A percentile compares a stretch with the other conserved stretches of the same genome.
These are phyloP conservation scores for Glycine soja DNA, from an alignment of 306 rosid genomes.

Conservation along the genomic window DNA sequence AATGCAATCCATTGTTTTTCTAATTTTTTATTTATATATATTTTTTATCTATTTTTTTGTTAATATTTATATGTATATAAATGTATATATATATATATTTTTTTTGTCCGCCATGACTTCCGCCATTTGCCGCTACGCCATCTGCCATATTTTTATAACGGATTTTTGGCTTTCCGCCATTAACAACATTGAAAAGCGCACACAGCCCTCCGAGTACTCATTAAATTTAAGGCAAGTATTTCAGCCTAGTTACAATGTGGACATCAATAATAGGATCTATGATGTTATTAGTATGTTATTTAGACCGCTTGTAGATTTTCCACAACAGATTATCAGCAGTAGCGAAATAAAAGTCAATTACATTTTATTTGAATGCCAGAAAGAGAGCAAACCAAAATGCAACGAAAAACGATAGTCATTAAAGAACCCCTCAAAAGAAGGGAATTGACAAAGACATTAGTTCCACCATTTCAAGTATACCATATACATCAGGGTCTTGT, in stretches of 20 bases:
- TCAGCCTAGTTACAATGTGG: conserved; percentile 14
- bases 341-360: conserved; percentile 4
- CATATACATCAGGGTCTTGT: neutral
- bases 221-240: conserved; percentile 20
- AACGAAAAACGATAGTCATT: neutral
- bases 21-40: too few relatives aligned
- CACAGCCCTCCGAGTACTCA: conserved; percentile 21
- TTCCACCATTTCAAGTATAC: conserved; percentile 24
- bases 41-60: too few relatives aligned
- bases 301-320: neutral
- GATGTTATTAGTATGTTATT: conserved; percentile 1
- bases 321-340: too few relatives aligned
- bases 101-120: too few relatives aligned
- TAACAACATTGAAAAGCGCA: too few relatives aligned
- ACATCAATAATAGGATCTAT: conserved; percentile 3
- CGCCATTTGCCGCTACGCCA: too few relatives aligned
- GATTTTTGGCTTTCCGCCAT: too few relatives aligned
- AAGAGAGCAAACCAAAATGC: conserved; percentile 11
- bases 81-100: too few relatives aligned
- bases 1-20: too few relatives aligned
- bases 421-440: too few relatives aligned
- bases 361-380: conserved; percentile 5
- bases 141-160: too few relatives aligned
- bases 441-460: conserved; percentile 30
- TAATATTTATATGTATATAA: too few relatives aligned